Evolutionary conservation across 345 rosid genomes (phyloP).

Genomic region (Eucalyptus victrix): DNA sequence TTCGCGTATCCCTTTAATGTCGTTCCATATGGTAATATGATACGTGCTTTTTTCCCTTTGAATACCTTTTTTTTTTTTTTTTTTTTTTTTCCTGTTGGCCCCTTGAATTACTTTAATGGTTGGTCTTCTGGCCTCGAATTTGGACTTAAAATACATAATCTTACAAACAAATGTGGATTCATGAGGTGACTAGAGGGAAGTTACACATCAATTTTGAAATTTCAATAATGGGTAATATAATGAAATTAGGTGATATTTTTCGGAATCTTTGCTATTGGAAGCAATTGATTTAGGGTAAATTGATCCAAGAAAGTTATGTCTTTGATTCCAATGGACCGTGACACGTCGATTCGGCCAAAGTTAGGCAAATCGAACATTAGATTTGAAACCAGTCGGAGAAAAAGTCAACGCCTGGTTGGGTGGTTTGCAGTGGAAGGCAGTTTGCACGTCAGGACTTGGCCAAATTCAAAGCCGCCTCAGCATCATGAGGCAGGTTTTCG

Average conservation of each 20-base stretch:
- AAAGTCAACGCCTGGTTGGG: not conserved
- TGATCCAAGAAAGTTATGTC: not conserved
- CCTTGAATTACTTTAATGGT: not conserved
- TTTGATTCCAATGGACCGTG: not conserved
- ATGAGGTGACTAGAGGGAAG: accelerated
- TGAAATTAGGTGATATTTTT: accelerated
- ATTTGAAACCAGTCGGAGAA: not conserved
- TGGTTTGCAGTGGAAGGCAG: not conserved
- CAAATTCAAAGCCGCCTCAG: not conserved
- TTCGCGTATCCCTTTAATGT: accelerated
- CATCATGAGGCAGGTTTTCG: not conserved
- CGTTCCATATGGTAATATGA: no score
- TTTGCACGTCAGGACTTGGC: not conserved
- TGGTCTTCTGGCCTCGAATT: not conserved
- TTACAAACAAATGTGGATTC: not conserved
- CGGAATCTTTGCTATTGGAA: accelerated
- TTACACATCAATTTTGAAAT: accelerated
- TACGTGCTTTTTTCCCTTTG: no score
- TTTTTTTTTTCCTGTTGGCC: accelerated
- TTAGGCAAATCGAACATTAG: not conserved
- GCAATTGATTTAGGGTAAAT: not conserved
- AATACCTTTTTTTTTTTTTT: no score
- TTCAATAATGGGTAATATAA: not conserved
- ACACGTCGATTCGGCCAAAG: not conserved
- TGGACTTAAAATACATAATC: not conserved